Base-by-base conservation (phyloP, 768 basidiomycete species). In the Suillus alpinus region DNA sequence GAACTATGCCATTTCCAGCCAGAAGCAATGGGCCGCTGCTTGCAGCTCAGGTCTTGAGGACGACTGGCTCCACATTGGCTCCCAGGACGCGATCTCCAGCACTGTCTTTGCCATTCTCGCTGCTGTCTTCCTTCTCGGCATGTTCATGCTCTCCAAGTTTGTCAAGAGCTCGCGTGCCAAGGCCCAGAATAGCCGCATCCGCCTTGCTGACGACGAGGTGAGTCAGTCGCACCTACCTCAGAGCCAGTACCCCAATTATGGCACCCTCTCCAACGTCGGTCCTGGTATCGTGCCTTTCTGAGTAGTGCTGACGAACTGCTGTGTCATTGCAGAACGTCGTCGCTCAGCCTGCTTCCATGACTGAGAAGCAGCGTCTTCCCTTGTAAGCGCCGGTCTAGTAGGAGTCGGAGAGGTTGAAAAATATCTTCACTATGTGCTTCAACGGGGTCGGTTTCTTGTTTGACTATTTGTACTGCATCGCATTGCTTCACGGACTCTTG, bases 1-100 rank as follows among this genome's bases (percentile, higher is more conserved):
- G 81, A 77, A 77, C 73, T 78, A 80, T 31, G 77, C 80, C 47
- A 78, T 81, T 67, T 71, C 73, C 58, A 76, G 75, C 46, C 78
- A 78, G 69, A 68, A 72, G 66, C 72, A 82, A 51, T 81, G 81
- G 80, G 76, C 75, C 56, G 72, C 75, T 31, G 71, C 71, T 31
- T 82, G 80, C 69, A 71, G 74, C 52, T 56, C 67, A 46, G 65
- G 68, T 50, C 66, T 69, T 65, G 61, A 73, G 20, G 72, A 76
- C 66, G 68, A 68, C 2, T 70, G 68, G 63, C 66, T 71, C 62
- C 72, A 71, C 63, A 70, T 78, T 43, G 69, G 63, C 26, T 67
- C 73, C 31, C 63, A 75, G 34, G 59, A 67, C 40, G 72, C 74
- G 60, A 68, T 67, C 6, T 72, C 69, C 9, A 70, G 72, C 55